Percentiles rank a stretch among this genome's conserved stretches.
Evolutionary conservation across 2,329 filamentous ascomycete species (phyloP).

Genomic region (Neonectria ditissima): DNA sequence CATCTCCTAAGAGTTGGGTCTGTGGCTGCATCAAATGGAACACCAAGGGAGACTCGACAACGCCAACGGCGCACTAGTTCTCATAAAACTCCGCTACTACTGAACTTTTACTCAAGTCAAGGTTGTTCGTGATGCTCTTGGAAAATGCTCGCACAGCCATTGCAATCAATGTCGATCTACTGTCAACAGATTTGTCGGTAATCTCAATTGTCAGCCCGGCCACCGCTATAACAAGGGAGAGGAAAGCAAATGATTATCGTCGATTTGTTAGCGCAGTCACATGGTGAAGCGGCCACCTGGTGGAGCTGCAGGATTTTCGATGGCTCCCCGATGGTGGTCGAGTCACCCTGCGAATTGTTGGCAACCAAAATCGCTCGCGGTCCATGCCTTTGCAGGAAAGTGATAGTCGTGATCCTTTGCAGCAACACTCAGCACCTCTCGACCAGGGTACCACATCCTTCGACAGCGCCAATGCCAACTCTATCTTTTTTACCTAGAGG

Average conservation of each 20-base stretch:
- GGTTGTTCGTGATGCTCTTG: too few species aligned
- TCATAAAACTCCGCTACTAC: neutral
- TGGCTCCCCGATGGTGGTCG: neutral
- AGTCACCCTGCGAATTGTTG: slow-evolving; percentile 2
- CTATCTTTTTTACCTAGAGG: neutral
- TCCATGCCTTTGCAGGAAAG: slow-evolving; percentile 8
- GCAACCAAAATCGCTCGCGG: neutral
- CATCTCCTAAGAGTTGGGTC: slow-evolving; percentile 14
- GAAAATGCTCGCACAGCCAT: neutral
- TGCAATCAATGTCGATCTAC: neutral
- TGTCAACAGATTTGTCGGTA: neutral
- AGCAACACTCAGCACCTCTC: slow-evolving; percentile 8
- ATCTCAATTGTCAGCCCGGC: neutral
- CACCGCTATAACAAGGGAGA: neutral
- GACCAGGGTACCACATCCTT: slow-evolving; percentile 13
- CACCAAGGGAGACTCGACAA: neutral
- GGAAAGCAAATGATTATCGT: neutral
- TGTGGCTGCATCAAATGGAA: slow-evolving; percentile 18
- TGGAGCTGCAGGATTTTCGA: slow-evolving; percentile 9
- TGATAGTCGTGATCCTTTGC: slow-evolving; percentile 10
- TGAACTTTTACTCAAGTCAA: slow-evolving; percentile 1
- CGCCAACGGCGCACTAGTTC: neutral
- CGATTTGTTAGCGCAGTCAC: slow-evolving; percentile 7
- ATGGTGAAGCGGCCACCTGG: neutral
- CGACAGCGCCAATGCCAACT: slow-evolving; percentile 1